phyloP scores from a whole-genome alignment of 495 filamentous ascomycete genomes.

The Ramalina intermedia region DNA sequence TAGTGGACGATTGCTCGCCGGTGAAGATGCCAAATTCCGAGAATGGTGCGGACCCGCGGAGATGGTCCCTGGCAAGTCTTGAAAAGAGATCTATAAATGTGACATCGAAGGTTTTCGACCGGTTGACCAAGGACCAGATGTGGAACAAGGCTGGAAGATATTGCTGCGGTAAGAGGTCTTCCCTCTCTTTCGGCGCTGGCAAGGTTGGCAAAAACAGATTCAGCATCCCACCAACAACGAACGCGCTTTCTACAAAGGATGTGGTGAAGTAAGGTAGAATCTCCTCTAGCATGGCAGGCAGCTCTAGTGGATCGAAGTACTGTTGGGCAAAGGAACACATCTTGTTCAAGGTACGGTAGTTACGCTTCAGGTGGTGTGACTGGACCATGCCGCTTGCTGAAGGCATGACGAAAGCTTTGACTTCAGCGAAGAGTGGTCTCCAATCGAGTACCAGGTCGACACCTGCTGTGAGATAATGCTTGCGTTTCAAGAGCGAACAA shows the following conservation, averaged over 20 bases:
- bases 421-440: constrained; percentile 79
- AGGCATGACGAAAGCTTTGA: constrained; percentile 80
- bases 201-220: constrained; percentile 79
- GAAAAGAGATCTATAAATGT: constrained; percentile 83
- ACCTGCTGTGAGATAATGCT: constrained; percentile 82
- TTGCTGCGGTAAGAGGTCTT: constrained; percentile 62
- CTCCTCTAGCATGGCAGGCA: constrained; percentile 82
- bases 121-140: constrained; percentile 83
- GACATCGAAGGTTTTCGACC: constrained; percentile 77
- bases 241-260: constrained; percentile 77
- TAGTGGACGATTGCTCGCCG: constrained; percentile 76
- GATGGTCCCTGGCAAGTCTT: constrained; percentile 66
- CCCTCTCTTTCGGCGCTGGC: constrained; percentile 55
- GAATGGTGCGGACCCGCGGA: constrained; percentile 68
- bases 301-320: constrained; percentile 81
- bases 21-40: constrained; percentile 82
- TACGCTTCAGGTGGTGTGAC: constrained; percentile 49
- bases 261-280: constrained; percentile 91
- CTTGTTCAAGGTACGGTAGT: constrained; percentile 64
- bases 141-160: constrained; percentile 89
- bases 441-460: constrained; percentile 86
- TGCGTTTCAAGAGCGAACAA: constrained; percentile 81
- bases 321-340: constrained; percentile 77
- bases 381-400: constrained; percentile 55
- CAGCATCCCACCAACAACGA: constrained; percentile 70